These are phyloP conservation scores for Ogataea paraovalis DNA, from an alignment of 805 yeast genomes.

Conservation along the genomic window DNA sequence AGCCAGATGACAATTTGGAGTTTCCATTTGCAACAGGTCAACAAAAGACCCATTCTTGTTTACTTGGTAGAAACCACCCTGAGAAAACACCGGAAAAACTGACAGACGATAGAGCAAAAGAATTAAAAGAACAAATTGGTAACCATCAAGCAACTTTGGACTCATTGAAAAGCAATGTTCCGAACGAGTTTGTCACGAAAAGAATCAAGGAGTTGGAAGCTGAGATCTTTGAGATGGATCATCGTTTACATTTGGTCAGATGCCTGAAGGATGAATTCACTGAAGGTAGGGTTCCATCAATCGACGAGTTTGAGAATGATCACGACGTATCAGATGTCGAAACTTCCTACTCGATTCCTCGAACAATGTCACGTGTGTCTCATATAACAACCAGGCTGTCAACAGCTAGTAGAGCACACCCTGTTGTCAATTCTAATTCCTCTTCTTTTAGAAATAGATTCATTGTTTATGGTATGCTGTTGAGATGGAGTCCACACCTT, in stretches of 20 bases:
- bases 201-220: conserved; percentile 22
- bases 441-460: conserved; percentile 54
- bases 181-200: conserved; percentile 5
- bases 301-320: conserved; percentile 23
- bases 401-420: conserved; percentile 7
- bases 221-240: conserved; percentile 30
- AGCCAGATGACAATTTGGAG: conserved; percentile 37
- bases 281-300: conserved; percentile 25
- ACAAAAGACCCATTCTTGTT: conserved; percentile 64
- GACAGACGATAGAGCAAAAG: conserved; percentile 36
- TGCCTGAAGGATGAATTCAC: conserved; percentile 22
- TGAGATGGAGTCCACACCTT: conserved; percentile 72
- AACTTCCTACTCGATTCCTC: conserved; percentile 14
- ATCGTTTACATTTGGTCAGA: conserved; percentile 23
- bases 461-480: conserved; percentile 66
- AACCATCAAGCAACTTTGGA: conserved; percentile 24
- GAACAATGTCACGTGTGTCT: conserved; percentile 13
- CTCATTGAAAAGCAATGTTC: conserved; percentile 13
- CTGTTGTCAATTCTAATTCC: conserved; percentile 32
- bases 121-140: conserved; percentile 37
- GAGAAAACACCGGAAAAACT: conserved; percentile 49
- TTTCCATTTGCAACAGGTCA: conserved; percentile 54
- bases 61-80: conserved; percentile 50
- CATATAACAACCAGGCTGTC: conserved; percentile 11
- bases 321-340: conserved; percentile 21